Base-by-base conservation (phyloP, 179 eudicot genomes). In the Corrigiola litoralis region DNA sequence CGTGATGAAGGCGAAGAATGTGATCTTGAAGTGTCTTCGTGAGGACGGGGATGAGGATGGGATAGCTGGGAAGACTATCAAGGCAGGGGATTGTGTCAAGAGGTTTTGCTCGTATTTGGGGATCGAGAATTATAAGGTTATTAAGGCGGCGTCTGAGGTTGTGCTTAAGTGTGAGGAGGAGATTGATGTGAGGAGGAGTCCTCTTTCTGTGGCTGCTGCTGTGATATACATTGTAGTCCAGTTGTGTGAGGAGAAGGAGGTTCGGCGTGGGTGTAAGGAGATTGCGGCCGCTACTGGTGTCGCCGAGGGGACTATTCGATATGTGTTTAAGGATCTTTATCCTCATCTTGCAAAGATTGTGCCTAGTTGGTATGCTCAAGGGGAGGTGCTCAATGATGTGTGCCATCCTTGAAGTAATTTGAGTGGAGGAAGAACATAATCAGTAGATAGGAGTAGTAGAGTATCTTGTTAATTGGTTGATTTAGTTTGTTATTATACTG, bases 141-240 rank as follows among this genome's bases (percentile, higher is more conserved):
- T 71, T 29, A 80, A 72, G 63, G 87, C 87, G 44, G 84, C 82
- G 3, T 63, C 60, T 28, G 82, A 80, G 64, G 68, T 77, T 12
- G 77, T 69, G 1, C 62, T 61, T 24, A 77, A 58, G 23, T 67
- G 78, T 0, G 84, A 77, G 61, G 74, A 69, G 38, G 66, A 67
- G 46, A 54, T 80, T 31, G 87, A 83, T 53, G 58, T 83, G 4
- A 77, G 97, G 87, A 82, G 97, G 63, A 87, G 87, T 57, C 97
- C 97, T 12, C 75, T 88, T 55, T 87, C 97, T 4, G 77, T 88
- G 45, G 97, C 97, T 17, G 97, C 97, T 0, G 85, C 95, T 3
- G 83, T 85, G n/a, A 82, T 90, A 7, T 85, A 85, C 55, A 74
- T 90, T 5, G 65, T 90, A 23, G 71, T 85, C 5, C 92, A 82